Percentiles rank a stretch among this genome's conserved stretches.
These are phyloP conservation scores for Elaeis oleifera DNA, from an alignment of 202 grass and related monocot species.

Conservation along the genomic window DNA sequence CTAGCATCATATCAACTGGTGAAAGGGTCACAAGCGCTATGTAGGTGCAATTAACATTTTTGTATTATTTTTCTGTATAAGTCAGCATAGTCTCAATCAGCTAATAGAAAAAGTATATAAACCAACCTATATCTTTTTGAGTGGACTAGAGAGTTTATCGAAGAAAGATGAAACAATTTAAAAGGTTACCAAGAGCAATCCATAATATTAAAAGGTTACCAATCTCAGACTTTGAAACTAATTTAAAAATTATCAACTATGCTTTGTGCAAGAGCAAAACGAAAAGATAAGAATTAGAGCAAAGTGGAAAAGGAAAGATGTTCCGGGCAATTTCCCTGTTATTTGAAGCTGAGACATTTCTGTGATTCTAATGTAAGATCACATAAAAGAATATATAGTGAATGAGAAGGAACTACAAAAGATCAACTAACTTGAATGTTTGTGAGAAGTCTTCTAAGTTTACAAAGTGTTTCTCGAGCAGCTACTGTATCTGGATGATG, in stretches of 20 bases:
- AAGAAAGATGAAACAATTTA: too few relatives aligned
- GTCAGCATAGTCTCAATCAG: too few relatives aligned
- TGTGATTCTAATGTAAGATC: neutral
- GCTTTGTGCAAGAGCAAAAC: neutral
- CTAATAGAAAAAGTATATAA: too few relatives aligned
- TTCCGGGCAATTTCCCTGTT: constrained; percentile 1
- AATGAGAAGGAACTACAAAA: neutral
- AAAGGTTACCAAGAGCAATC: too few relatives aligned
- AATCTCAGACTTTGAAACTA: too few relatives aligned
- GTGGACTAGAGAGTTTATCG: too few relatives aligned
- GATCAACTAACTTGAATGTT: constrained; percentile 75
- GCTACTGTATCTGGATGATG: constrained; percentile 77
- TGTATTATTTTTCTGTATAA: too few relatives aligned
- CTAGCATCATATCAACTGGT: too few relatives aligned
- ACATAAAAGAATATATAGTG: constrained; percentile 11
- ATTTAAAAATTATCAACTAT: neutral
- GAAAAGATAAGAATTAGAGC: neutral
- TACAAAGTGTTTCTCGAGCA: constrained; percentile 82
- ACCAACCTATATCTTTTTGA: too few relatives aligned
- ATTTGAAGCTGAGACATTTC: constrained; percentile 11
- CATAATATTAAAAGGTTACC: too few relatives aligned
- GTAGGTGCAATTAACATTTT: too few relatives aligned
- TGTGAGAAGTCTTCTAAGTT: constrained; percentile 91
- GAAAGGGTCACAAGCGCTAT: too few relatives aligned
- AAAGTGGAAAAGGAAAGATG: neutral